Percentiles rank a stretch among this genome's conserved stretches.
Evolutionary conservation across 345 rosid genomes (phyloP).

Genomic region (Murraya koenigii): DNA sequence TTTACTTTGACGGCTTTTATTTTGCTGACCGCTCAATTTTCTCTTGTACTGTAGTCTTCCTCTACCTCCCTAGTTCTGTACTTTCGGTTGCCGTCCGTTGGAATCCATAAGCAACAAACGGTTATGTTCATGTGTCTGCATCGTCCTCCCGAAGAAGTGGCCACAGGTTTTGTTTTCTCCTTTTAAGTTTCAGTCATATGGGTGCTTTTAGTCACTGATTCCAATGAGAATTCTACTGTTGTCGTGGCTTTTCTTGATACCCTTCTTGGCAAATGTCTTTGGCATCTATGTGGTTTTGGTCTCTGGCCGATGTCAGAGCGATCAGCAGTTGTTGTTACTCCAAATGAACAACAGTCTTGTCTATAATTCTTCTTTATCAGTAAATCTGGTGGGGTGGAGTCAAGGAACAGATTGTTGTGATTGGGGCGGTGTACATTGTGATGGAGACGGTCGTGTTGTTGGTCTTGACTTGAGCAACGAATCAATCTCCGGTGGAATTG

Average conservation of each 20-base stretch:
- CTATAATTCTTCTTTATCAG: not conserved
- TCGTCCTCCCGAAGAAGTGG: not conserved
- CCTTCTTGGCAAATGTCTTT: not conserved
- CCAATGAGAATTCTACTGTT: slow-evolving; percentile 10
- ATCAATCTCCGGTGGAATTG: slow-evolving; percentile 20
- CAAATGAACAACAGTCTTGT: not conserved
- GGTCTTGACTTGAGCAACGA: slow-evolving; percentile 31
- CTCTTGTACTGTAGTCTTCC: not conserved
- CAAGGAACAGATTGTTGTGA: slow-evolving; percentile 17
- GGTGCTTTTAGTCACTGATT: not conserved
- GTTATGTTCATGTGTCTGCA: not conserved
- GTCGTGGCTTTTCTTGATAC: slow-evolving; percentile 2
- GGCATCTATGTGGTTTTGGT: not conserved
- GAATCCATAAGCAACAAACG: not conserved
- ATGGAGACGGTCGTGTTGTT: slow-evolving; percentile 11
- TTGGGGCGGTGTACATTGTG: slow-evolving; percentile 23
- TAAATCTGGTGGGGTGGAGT: not conserved
- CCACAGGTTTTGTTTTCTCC: not conserved
- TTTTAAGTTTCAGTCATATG: not conserved
- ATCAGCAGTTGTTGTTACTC: slow-evolving; percentile 12
- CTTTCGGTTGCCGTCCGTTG: not conserved
- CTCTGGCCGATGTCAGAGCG: slow-evolving; percentile 19
- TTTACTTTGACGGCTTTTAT: not conserved
- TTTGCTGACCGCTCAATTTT: not conserved
- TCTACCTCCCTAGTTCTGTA: not conserved